phyloP scores from a whole-genome alignment of 495 filamentous ascomycete species.

The Lophium mytilinum region DNA sequence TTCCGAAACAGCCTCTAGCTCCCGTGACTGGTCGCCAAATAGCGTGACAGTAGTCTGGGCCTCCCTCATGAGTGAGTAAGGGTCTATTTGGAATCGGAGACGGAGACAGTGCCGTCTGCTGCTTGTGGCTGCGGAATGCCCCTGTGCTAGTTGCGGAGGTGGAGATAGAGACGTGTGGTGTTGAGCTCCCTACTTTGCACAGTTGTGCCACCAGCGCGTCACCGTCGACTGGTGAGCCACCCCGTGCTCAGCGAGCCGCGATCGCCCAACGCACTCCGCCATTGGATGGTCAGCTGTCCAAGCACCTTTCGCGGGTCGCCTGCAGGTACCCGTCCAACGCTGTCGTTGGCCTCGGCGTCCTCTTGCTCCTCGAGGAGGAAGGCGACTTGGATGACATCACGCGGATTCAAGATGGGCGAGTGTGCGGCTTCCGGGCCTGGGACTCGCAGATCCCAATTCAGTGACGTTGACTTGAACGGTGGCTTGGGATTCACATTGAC shows the following conservation, averaged over 20 bases:
- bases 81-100: too few species aligned
- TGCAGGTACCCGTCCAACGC: slow-evolving; percentile 8
- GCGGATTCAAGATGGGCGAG: slow-evolving; percentile 65
- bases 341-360: slow-evolving; percentile 41
- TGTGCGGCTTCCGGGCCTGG: slow-evolving; percentile 27
- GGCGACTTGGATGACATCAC: slow-evolving; percentile 85
- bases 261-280: slow-evolving; percentile 86
- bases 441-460: slow-evolving; percentile 48
- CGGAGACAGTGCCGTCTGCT: too few species aligned
- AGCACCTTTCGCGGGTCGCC: slow-evolving; percentile 57
- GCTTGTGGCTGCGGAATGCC: neutral
- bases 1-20: too few species aligned
- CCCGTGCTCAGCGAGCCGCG: slow-evolving; percentile 80
- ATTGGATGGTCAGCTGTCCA: slow-evolving; percentile 77
- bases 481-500: slow-evolving; percentile 46
- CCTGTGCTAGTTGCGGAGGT: too few species aligned
- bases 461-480: slow-evolving; percentile 47
- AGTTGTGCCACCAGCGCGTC: slow-evolving; percentile 12
- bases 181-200: too few species aligned
- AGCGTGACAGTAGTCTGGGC: too few species aligned
- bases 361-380: slow-evolving; percentile 71
- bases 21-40: too few species aligned
- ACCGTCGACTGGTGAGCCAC: slow-evolving; percentile 59
- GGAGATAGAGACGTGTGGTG: too few species aligned
- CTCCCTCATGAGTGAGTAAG: too few species aligned